Base-by-base conservation (phyloP, 768 basidiomycete genomes). In the Kwoniella newhampshirensis region DNA sequence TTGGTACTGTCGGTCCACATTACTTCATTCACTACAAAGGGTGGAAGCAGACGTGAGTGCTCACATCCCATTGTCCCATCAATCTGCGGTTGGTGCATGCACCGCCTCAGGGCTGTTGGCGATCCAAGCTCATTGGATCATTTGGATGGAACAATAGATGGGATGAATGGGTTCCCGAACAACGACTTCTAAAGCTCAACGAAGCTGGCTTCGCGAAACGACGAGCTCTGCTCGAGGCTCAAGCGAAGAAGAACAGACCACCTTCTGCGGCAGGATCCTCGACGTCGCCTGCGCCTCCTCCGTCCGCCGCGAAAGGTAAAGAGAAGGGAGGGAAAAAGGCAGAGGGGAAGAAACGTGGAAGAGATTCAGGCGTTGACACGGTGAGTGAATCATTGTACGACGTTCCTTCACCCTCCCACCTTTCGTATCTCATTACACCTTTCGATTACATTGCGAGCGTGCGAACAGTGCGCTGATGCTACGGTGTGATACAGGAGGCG, bases 21-120 rank as follows among this genome's bases (percentile, higher is more conserved):
- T 97, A 90, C 77, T 86, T 88, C 59, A 93, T 99, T 36, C 96
- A 99, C 76, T 99, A 99, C 81, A 96, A 97, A 77, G 96, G 96
- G 8, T 99, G 96, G 96, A 99, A 97, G 75, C 88, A 91, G 76
- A 93, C 90, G 91, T 93, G 73, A 67, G 79, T 76, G 15, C 20
- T 54, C n/a, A 12, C 7, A 6, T 43, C 20, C 27, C 51, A 43
- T 15, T 27, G 51, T 21, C 40, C 37, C 35, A 7, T 49, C 26
- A 4, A 20, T 23, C 26, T n/a, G n/a, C n/a, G n/a, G n/a, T n/a
- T n/a, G n/a, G n/a, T n/a, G 8, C 36, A 15, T 51, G 17, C 37
- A 15, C 26, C 25, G 35, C 36, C 13, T n/a, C n/a, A n/a, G n/a
- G n/a, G n/a, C n/a, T n/a, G n/a, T n/a, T n/a, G n/a, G n/a, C n/a